Conservation (phyloP, 1,139 yeast genomes). For the Nadsonia starkeyi-henricii region DNA sequence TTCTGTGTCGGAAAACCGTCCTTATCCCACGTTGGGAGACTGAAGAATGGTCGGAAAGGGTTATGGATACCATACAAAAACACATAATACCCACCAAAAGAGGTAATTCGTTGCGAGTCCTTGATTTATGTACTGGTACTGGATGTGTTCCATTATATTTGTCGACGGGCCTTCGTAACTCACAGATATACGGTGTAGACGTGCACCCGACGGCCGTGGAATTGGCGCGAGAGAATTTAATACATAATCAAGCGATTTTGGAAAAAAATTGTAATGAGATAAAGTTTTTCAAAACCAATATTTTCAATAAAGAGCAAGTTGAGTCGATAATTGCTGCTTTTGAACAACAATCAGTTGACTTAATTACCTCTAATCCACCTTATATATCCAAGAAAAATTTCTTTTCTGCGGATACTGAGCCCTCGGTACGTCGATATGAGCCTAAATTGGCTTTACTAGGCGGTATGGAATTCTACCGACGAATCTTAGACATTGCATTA, state of each 20-base stretch:
- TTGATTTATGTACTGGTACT: conserved; percentile 82
- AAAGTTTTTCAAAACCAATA: conserved; percentile 4
- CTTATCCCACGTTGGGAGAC: conserved; percentile 93
- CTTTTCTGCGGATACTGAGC: conserved; percentile 27
- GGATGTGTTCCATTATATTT: conserved; percentile 68
- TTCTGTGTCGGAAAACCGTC: conserved; percentile 49
- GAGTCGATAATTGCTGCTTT: not conserved
- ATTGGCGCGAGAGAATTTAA: conserved; percentile 2
- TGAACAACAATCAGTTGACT: conserved; percentile 22
- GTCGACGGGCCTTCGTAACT: conserved; percentile 10
- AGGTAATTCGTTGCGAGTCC: conserved; percentile 19
- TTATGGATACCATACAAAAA: conserved; percentile 23
- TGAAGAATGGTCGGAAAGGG: conserved; percentile 64
- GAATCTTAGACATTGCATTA: conserved; percentile 35
- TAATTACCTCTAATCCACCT: conserved; percentile 80
- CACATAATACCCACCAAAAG: conserved; percentile 5
- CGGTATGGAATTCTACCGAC: conserved; percentile 52
- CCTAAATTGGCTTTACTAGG: conserved; percentile 71
- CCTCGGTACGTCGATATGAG: conserved; percentile 58
- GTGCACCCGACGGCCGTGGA: conserved; percentile 38
- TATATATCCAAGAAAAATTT: conserved; percentile 48
- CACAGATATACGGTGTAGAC: conserved; percentile 41
- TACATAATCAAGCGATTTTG: not conserved
- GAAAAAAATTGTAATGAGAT: conserved; percentile 3
- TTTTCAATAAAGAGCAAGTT: conserved; percentile 4